phyloP scores from a whole-genome alignment of 331 rosid species.

The Stylosanthes scabra region DNA sequence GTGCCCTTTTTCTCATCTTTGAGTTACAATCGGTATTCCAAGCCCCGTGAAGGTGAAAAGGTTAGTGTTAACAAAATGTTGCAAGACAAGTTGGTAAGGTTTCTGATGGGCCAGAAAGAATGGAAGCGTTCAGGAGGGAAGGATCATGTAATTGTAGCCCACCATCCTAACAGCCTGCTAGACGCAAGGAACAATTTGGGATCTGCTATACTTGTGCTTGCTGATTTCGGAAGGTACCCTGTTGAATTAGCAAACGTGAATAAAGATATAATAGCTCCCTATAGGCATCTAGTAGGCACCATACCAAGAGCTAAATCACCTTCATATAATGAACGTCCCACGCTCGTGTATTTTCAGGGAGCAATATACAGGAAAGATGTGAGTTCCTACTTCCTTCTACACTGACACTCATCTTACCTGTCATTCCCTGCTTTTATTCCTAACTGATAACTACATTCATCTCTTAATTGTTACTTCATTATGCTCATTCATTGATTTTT shows the following conservation, averaged over 20 bases:
- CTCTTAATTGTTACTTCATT: constrained; percentile 24
- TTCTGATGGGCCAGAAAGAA: constrained; percentile 57
- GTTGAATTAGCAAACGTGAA: constrained; percentile 76
- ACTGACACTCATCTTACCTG: constrained; percentile 28
- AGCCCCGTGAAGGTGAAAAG: constrained; percentile 64
- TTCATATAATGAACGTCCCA: constrained; percentile 74
- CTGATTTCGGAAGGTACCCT: constrained; percentile 98
- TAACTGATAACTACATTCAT: constrained; percentile 7
- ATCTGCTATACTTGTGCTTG: constrained; percentile 90
- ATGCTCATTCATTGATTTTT: constrained; percentile 28
- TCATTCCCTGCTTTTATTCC: constrained; percentile 5
- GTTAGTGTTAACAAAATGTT: constrained; percentile 66
- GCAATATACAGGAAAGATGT: constrained; percentile 98
- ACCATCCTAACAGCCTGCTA: constrained; percentile 95
- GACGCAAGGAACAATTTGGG: constrained; percentile 78
- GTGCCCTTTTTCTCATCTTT: constrained; percentile 94
- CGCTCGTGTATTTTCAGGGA: constrained; percentile 81
- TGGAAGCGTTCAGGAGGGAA: constrained; percentile 79
- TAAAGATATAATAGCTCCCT: constrained; percentile 93
- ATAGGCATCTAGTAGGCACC: constrained; percentile 71
- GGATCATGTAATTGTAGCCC: constrained; percentile 84
- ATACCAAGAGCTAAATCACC: constrained; percentile 64
- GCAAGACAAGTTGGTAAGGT: constrained; percentile 77
- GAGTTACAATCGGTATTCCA: constrained; percentile 91
- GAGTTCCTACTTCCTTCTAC: constrained; percentile 43